These are phyloP conservation scores for Psilocybe sp. DNA, from an alignment of 768 basidiomycete genomes.

Conservation along the genomic window DNA sequence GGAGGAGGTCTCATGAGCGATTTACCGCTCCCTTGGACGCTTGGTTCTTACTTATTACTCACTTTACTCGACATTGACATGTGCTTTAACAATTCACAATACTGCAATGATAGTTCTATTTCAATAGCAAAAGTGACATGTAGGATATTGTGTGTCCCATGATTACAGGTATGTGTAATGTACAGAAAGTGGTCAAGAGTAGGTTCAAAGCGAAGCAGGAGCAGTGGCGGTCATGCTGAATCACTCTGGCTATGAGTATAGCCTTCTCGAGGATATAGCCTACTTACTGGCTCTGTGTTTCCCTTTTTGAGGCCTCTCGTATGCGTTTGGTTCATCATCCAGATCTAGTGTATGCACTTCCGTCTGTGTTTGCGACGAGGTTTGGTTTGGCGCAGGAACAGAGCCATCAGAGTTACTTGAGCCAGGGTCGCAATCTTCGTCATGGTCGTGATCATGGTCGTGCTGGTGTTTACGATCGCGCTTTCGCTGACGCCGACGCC, in stretches of 20 bases:
- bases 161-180: no score
- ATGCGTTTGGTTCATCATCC: conserved; percentile 42
- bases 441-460: conserved; percentile 19
- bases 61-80: conserved; percentile 5
- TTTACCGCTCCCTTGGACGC: neutral
- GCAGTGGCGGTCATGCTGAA: no score
- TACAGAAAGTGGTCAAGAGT: no score
- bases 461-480: conserved; percentile 13
- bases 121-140: no score
- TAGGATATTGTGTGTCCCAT: no score
- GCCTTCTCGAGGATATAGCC: no score
- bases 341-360: conserved; percentile 20
- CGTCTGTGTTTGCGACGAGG: neutral
- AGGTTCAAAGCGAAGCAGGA: no score
- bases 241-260: no score
- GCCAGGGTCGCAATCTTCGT: conserved; percentile 10
- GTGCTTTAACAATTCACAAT: no score
- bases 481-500: conserved; percentile 6
- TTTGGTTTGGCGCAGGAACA: conserved; percentile 3
- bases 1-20: conserved; percentile 61
- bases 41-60: conserved; percentile 2
- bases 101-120: no score
- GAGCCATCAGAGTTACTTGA: conserved; percentile 5
- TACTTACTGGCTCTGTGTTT: no score
- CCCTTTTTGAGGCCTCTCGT: conserved; percentile 35